Base-by-base conservation (phyloP, 352 stramenopile genomes). In the Globisporangium parvum region DNA sequence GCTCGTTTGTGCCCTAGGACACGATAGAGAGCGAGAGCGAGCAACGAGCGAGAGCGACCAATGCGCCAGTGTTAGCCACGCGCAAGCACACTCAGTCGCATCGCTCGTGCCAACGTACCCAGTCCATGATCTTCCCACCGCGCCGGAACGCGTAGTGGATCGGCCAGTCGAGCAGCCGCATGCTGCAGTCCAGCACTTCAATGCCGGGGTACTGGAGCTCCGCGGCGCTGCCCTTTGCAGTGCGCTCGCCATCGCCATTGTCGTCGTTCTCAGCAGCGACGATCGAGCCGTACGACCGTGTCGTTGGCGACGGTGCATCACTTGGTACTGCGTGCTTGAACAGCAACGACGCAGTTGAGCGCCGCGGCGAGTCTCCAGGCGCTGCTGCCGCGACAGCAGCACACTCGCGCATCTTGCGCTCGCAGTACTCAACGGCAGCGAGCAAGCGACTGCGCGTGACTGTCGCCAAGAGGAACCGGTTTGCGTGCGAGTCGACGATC, bases 61-160 rank as follows among this genome's bases (percentile, higher is more conserved):
- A 28, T 28, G 5, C 26, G 26, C 5, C 26, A 28, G 26, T 28
- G 26, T 28, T 28, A 28, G 26, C 26, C 35, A 52, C 18, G 40
- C 31, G 45, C 21, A 44, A 18, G 10, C 9, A 44, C 39, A 47
- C 17, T 14, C 52, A 49, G 15, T 17, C 15, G 21, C n/a, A 39
- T 12, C 51, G 17, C 0, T 17, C 9, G 39, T 10, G n/a, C 21
- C 6, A n/a, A 60, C 65, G 18, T 59, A 77, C 69, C 79, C 79
- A 89, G 58, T 87, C 72, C 72, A 92, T 86, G 50, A 89, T 50
- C 48, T 85, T 80, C 6, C 82, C 82, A n/a, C 82, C 82, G 14
- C 82, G 75, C 39, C 68, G 62, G 53, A 88, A 85, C 0, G 75
- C 79, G 45, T 88, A 89, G 54, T 87, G 77, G 56, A 92, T 81